These are phyloP conservation scores for Lolium perenne DNA, from an alignment of 176 grass and related monocot genomes.

Conservation along the genomic window DNA sequence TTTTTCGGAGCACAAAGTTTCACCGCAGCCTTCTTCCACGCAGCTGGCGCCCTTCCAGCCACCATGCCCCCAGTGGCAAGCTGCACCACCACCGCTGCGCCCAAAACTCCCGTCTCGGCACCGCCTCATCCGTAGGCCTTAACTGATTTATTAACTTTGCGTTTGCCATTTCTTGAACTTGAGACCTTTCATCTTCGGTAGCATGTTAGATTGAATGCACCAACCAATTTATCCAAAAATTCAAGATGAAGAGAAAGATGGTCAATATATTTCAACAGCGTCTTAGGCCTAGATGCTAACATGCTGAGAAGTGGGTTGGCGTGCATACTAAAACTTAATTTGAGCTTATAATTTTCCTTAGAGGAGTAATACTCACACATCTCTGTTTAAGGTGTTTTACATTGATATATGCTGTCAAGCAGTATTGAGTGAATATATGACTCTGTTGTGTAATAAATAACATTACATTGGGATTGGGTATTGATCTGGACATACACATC, in stretches of 20 bases:
- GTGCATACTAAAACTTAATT: neutral
- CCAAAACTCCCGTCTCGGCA: no score
- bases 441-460: neutral
- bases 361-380: neutral
- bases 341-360: neutral
- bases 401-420: neutral
- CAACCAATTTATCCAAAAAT: neutral
- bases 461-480: constrained; percentile 7
- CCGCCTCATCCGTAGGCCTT: neutral
- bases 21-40: no score
- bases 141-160: neutral
- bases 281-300: neutral
- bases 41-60: no score
- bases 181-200: neutral
- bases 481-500: neutral
- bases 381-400: constrained; percentile 3
- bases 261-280: neutral
- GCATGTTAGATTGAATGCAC: neutral
- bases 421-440: neutral
- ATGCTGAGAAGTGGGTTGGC: neutral
- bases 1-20: no score
- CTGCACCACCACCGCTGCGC: no score
- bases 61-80: no score
- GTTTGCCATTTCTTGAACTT: neutral
- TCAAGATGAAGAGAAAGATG: neutral